Evolutionary conservation across 73 alveolate genomes (phyloP), one percentile per base, ranked within the genome.

Genomic region (Paramecium sexaurelia): DNA sequence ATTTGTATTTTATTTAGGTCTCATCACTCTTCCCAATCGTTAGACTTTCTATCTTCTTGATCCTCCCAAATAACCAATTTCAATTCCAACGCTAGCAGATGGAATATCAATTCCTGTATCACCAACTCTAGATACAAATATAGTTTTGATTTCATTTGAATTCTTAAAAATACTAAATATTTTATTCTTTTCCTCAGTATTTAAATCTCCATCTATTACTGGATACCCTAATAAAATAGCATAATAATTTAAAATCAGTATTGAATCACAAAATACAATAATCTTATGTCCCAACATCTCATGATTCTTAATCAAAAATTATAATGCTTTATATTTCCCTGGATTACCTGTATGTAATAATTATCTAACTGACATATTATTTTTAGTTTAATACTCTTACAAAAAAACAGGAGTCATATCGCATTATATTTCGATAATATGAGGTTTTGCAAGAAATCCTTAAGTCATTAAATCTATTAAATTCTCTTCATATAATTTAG

Each of bases 101-200:
- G 98, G 98, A 3, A 95, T 91, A 93, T 95, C 98, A 17, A 95
- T 95, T 7, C 96, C 95, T 17, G 96, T 95, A 84, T 95, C 98
- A 17, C 98, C 98, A 26, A 95, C 98, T 87, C 95, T 93, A 78
- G 98, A 93, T 85, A 95, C 93, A 43, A 95, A 84, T 20, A 95
- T 82, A 41, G 95, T 85, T 86, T 95, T 95, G 20, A 93, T 66
- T 22, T 89, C 94, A 43, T 93, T 93, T 3, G 84, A 94, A 71
- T 56, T 68, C 87, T 92, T 94, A 73, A 95, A 95, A n/a, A 88
- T 87, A 27, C 91, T 61, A 75, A 95, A 87, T 26, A 66, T 61
- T 24, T 56, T 47, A 67, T 95, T 94, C 92, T 96, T 95, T 35
- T 93, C 95, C 22, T 67, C 94, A 17, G 69, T 36, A 55, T 56